These are phyloP conservation scores for Combretum micranthum DNA, from an alignment of 345 rosid species.

Conservation along the genomic window DNA sequence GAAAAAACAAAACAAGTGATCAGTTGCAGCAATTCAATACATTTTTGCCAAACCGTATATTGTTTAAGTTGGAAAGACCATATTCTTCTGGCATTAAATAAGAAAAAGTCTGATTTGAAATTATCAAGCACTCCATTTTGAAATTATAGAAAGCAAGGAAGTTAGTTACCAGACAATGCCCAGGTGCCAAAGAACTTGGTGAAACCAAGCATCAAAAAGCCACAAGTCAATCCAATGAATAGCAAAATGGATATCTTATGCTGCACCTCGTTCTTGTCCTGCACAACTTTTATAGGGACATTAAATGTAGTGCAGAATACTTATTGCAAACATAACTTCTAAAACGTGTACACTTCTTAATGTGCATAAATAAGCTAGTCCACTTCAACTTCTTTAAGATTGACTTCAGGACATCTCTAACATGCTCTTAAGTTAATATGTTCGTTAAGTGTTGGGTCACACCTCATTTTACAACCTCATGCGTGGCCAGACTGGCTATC, in stretches of 20 bases:
- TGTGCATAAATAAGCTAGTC: too few relatives aligned
- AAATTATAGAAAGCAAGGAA: background rate
- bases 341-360: too few relatives aligned
- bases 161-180: constrained; percentile 61
- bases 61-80: constrained; percentile 2
- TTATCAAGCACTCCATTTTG: background rate
- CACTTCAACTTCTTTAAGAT: too few relatives aligned
- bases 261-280: constrained; percentile 79
- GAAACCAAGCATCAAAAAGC: constrained; percentile 58
- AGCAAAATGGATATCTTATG: constrained; percentile 84
- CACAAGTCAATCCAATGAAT: constrained; percentile 66
- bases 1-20: constrained; percentile 6
- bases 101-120: background rate
- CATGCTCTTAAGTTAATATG: too few relatives aligned
- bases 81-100: too few relatives aligned
- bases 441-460: too few relatives aligned
- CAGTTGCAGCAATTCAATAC: background rate
- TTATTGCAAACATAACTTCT: too few relatives aligned
- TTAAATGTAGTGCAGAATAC: too few relatives aligned
- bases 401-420: too few relatives aligned
- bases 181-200: constrained; percentile 63
- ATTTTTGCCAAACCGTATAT: background rate
- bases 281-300: constrained; percentile 11
- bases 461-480: too few relatives aligned
- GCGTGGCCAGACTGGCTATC: too few relatives aligned